phyloP scores from a whole-genome alignment of 208 protist species.

The Acanthamoeba castellanii region DNA sequence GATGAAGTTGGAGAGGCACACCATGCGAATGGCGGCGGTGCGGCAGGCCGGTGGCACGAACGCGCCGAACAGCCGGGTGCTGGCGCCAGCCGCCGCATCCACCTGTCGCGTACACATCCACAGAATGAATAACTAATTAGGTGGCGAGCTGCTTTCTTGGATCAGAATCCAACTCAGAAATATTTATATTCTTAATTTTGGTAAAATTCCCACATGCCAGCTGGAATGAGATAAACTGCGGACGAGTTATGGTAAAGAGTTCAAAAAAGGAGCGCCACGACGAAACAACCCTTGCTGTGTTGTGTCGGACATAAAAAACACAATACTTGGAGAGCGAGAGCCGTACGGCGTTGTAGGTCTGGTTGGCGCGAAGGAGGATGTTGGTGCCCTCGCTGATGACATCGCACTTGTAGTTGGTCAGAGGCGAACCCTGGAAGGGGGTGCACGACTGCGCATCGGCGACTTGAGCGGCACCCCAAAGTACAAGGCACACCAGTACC shows the following conservation, averaged over 20 bases:
- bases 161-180: too few relatives aligned
- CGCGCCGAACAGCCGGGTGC: constrained; percentile 37
- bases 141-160: neutral
- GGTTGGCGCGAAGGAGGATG: constrained; percentile 6
- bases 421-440: neutral
- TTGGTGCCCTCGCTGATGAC: neutral
- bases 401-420: constrained; percentile 53
- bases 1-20: constrained; percentile 19
- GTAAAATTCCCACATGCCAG: neutral
- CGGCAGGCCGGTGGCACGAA: constrained; percentile 35
- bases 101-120: neutral
- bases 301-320: neutral
- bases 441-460: constrained; percentile 9
- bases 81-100: neutral
- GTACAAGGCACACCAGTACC: neutral
- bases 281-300: too few relatives aligned
- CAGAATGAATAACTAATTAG: neutral
- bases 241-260: too few relatives aligned
- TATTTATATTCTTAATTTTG: neutral
- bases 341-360: neutral
- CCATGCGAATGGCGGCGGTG: constrained; percentile 2
- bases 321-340: neutral
- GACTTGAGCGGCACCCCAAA: neutral
- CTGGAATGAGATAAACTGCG: neutral
- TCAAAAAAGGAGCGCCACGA: too few relatives aligned